phyloP scores from a whole-genome alignment of 1,284 basidiomycete species.

The Ceratobasidium theobromae region DNA sequence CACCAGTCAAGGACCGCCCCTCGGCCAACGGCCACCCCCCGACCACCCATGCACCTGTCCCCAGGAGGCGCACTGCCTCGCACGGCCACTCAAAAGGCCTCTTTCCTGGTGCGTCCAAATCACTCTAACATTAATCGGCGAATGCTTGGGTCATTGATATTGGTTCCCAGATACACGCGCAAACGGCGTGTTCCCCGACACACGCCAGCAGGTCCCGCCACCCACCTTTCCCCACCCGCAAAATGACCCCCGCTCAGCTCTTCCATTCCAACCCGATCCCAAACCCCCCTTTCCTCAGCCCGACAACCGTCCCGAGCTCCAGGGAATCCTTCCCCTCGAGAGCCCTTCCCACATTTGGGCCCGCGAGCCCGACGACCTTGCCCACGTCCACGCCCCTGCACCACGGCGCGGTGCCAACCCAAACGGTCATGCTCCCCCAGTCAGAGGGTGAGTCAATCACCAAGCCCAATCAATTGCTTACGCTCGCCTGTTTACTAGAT shows the following conservation, averaged over 20 bases:
- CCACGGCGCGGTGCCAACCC: background rate
- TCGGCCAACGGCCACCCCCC: constrained; percentile 4
- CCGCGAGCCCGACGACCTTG: constrained; percentile 13
- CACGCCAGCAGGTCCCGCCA: background rate
- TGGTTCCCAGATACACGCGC: constrained; percentile 2
- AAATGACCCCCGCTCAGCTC: background rate
- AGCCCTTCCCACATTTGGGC: constrained; percentile 25
- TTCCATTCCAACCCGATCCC: background rate
- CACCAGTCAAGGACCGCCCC: constrained; percentile 18
- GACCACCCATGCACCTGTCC: constrained; percentile 17
- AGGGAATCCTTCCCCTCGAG: constrained; percentile 26
- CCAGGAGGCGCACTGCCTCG: constrained; percentile 3
- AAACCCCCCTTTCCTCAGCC: background rate
- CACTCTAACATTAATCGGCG: background rate
- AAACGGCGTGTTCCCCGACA: constrained; percentile 30
- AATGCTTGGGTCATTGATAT: background rate
- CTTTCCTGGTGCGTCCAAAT: background rate
- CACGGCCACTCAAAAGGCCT: background rate
- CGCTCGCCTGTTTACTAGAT: background rate
- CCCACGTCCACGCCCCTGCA: constrained; percentile 16
- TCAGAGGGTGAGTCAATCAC: constrained; percentile 13
- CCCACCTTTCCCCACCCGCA: background rate
- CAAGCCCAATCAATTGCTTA: background rate
- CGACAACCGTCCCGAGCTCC: background rate
- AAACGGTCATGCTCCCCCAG: background rate